A percentile compares a stretch with the other conserved stretches of the same genome.
These are phyloP conservation scores for Acorus gramineus DNA, from an alignment of 106 monocot genomes.

Conservation along the genomic window DNA sequence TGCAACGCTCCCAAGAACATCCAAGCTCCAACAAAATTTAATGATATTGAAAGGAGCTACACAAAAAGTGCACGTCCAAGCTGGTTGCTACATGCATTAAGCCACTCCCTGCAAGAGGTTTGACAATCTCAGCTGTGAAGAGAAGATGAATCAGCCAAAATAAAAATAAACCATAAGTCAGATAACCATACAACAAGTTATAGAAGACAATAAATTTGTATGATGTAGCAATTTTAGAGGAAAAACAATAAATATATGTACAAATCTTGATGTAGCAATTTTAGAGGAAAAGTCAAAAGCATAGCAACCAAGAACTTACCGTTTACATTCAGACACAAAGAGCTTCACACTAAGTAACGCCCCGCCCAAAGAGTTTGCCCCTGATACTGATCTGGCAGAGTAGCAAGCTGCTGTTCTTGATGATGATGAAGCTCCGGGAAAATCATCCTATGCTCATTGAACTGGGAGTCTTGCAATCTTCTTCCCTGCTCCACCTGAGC, in stretches of 20 bases:
- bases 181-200: conserved; percentile 15
- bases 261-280: too few relatives aligned
- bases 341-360: conserved; percentile 58
- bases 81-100: conserved; percentile 18
- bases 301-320: too few relatives aligned
- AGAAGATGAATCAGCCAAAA: conserved; percentile 1
- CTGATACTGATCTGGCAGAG: conserved; percentile 38
- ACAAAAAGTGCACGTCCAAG: conserved; percentile 14
- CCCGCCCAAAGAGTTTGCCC: conserved; percentile 50
- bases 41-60: conserved; percentile 11
- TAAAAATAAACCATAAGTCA: neutral
- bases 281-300: too few relatives aligned
- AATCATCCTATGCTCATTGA: conserved; percentile 42
- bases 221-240: too few relatives aligned
- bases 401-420: conserved; percentile 18
- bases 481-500: conserved; percentile 20
- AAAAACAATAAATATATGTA: too few relatives aligned
- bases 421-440: conserved; percentile 27
- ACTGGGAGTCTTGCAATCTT: conserved; percentile 46
- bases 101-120: conserved; percentile 17
- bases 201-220: too few relatives aligned
- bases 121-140: conserved; percentile 14
- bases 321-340: conserved; percentile 9
- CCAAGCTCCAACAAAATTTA: conserved; percentile 16
- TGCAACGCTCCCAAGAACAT: conserved; percentile 29